Evolutionary conservation across 2,329 filamentous ascomycete species (phyloP), one percentile per base, ranked within the genome.

Genomic region (Didymella keratinophila): DNA sequence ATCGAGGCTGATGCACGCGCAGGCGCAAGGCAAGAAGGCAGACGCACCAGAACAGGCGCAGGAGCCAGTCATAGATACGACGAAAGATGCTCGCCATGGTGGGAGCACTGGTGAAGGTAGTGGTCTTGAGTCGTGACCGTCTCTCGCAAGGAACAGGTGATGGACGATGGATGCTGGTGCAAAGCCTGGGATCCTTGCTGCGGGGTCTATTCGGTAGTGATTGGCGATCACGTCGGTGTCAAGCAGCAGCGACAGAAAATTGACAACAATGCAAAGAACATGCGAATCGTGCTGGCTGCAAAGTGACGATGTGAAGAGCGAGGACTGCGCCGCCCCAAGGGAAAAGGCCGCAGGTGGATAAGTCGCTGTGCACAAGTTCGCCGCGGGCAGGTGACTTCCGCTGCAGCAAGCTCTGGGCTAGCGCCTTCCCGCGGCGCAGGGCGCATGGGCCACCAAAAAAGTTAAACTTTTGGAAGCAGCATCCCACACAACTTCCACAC

Each of bases 1-100:
- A 69, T 53, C 67, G 47, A 63, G 57, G 50, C 57, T 46, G 27
- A 59, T 47, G 65, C 53, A 57, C 42, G 51, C 56, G 56, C 39
- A 32, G 42, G 52, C 45, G 44, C 51, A 58, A 52, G 56, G 56
- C 50, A 45, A 56, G 49, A 56, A 63, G 61, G 52, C 41, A 66
- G 71, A 81, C 86, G 78, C 83, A 98, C 94, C 95, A 99, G 81
- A 99, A 98, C 74, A 95, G 91, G 83, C 94, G 89, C 82, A 99
- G 83, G 78, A 98, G 84, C 94, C 94, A 98, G 87, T 98, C 95
- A 84, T 98, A 98, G 79, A 99, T 89, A 81, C 89, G 90, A 76
- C 90, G 91, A 80, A 99, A 96, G 78, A 99, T 82, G 71, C 92
- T 91, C 72, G 92, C 91, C 93, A 98, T 98, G 62, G 61, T 65